Conservation (phyloP, 305 asterid genomes). For the Salvia sclarea region DNA sequence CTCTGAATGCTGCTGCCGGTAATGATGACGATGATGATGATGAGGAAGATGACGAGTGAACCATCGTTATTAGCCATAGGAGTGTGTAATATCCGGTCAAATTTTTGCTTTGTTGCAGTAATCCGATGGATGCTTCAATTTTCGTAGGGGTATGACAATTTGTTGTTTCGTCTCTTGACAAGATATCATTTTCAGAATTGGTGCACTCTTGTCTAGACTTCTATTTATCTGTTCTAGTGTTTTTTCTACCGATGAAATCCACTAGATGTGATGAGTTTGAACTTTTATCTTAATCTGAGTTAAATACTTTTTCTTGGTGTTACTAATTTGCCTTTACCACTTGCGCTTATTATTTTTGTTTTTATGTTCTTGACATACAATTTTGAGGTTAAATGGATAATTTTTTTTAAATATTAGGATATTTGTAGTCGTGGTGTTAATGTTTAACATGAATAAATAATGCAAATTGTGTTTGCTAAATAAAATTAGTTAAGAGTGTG, state of each 20-base stretch:
- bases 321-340: neutral
- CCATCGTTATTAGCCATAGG: neutral
- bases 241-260: neutral
- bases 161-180: neutral
- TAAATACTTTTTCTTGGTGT: neutral
- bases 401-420: no score
- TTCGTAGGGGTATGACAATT: neutral
- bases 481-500: no score
- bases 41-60: conserved; percentile 56
- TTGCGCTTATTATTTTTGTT: no score
- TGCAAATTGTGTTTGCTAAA: no score
- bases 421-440: no score
- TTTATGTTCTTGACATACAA: no score
- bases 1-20: conserved; percentile 67
- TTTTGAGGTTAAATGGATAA: no score
- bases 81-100: neutral
- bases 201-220: neutral
- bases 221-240: neutral
- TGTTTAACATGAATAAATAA: no score
- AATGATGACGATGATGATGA: conserved; percentile 45
- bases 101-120: conserved; percentile 10
- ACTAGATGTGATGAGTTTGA: neutral
- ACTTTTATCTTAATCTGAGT: neutral
- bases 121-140: neutral
- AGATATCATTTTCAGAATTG: neutral